phyloP scores from a whole-genome alignment of 2,329 filamentous ascomycete genomes.

The Sporothrix humicola region DNA sequence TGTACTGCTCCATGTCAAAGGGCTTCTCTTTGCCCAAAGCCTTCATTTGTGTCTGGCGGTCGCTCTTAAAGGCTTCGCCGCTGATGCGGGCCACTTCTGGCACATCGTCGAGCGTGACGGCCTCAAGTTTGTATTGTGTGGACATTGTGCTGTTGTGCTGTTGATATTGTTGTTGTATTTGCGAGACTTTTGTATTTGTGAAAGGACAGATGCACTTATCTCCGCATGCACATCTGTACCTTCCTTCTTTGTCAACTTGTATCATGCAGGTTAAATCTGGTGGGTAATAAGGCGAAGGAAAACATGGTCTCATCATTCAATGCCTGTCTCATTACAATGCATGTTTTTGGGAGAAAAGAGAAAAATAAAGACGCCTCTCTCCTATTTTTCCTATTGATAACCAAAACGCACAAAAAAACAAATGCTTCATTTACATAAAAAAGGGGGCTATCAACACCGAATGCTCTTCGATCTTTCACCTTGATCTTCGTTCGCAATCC shows the following conservation, averaged over 20 bases:
- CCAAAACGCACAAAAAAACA: conserved; percentile 7
- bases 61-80: neutral
- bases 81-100: neutral
- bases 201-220: neutral
- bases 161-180: neutral
- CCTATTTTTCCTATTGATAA: neutral
- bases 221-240: neutral
- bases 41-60: conserved; percentile 14
- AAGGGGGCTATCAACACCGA: conserved; percentile 23
- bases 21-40: neutral
- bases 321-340: neutral
- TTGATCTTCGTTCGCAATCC: neutral
- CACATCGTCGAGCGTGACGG: neutral
- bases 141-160: neutral
- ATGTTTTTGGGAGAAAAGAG: neutral
- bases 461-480: neutral
- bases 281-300: neutral
- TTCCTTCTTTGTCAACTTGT: neutral
- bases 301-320: neutral
- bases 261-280: neutral
- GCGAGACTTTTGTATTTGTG: neutral
- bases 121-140: neutral
- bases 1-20: conserved; percentile 1
- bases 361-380: neutral
- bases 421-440: conserved; percentile 27